Evolutionary conservation across 2,329 filamentous ascomycete genomes (phyloP), one percentile per base, ranked within the genome.

Genomic region (Colletotrichum destructivum): DNA sequence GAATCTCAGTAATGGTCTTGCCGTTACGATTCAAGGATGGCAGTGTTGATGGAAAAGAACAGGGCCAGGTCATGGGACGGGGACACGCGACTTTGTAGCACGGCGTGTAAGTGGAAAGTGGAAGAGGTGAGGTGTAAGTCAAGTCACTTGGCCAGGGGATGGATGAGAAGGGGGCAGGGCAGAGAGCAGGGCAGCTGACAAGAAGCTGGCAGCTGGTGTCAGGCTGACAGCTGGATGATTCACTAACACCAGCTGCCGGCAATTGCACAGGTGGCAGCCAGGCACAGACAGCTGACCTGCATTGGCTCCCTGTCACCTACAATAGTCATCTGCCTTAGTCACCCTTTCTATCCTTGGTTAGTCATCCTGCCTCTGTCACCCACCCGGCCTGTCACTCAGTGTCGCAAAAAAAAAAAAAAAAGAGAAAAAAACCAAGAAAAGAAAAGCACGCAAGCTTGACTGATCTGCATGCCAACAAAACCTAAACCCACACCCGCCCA

Each of bases 401-500:
- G 1, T 56, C 12, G 35, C n/a, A 11, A 56, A 18, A 23, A 40
- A 56, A 40, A 16, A 61, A 16, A 62, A n/a, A 38, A 38, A 56
- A 57, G 49, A 67, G 61, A n/a, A n/a, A n/a, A n/a, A n/a, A n/a
- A n/a, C n/a, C n/a, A n/a, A n/a, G n/a, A n/a, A n/a, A n/a, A n/a
- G n/a, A n/a, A n/a, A n/a, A 68, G 68, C 64, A 62, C 9, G 31
- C 31, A 31, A 31, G 8, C 5, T 31, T 31, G 31, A 31, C 31
- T 31, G 31, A 31, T 31, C 31, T 31, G 31, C 31, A 31, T 8
- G 31, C 31, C 31, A 67, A 46, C 16, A 68, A 44, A 46, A 26
- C 46, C 59, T 57, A 18, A 40, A 38, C 56, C 64, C 63, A 70
- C 63, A 21, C 23, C 49, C 47, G n/a, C n/a, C 47, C n/a, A 12